These are phyloP conservation scores for Omphalotus guepiniiformis DNA, from an alignment of 768 basidiomycete genomes.

Conservation along the genomic window DNA sequence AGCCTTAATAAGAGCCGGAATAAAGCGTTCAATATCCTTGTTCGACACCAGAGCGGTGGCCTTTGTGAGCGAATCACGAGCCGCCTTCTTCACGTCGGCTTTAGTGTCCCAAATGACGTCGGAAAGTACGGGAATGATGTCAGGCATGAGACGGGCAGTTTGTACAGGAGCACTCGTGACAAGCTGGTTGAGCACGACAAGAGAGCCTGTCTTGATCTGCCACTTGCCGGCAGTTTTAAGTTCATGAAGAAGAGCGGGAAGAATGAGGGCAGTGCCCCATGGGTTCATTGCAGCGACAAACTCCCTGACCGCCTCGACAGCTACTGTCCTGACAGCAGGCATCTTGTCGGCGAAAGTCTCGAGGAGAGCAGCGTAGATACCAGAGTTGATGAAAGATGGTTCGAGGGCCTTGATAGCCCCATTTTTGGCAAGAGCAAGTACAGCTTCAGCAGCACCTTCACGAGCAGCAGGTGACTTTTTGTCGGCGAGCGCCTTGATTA, in stretches of 20 bases:
- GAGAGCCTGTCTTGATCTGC: conserved; percentile 91
- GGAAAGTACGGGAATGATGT: conserved; percentile 90
- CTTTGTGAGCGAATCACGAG: conserved; percentile 91
- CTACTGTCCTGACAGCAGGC: conserved; percentile 79
- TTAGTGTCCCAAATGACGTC: conserved; percentile 99
- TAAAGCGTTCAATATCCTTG: conserved; percentile 97
- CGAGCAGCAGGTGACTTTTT: conserved; percentile 93
- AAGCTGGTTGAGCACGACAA: conserved; percentile 81
- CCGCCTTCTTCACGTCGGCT: conserved; percentile 97
- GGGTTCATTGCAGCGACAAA: conserved; percentile 80
- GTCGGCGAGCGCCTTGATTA: conserved; percentile 84
- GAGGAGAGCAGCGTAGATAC: conserved; percentile 81
- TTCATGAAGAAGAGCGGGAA: conserved; percentile 86
- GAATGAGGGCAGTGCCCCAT: conserved; percentile 80
- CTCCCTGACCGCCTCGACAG: conserved; percentile 76
- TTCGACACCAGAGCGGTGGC: conserved; percentile 92
- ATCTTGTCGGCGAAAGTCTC: conserved; percentile 95
- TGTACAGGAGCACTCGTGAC: conserved; percentile 78
- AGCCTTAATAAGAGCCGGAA: conserved; percentile 96
- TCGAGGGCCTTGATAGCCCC: conserved; percentile 82
- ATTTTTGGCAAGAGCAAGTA: conserved; percentile 60
- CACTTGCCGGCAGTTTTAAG: conserved; percentile 96
- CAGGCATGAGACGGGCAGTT: conserved; percentile 86
- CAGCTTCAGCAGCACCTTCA: conserved; percentile 78
- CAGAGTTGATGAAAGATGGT: conserved; percentile 82